Base-by-base conservation (phyloP, 164 flowering plant genomes). In the Vitis rotundifolia region DNA sequence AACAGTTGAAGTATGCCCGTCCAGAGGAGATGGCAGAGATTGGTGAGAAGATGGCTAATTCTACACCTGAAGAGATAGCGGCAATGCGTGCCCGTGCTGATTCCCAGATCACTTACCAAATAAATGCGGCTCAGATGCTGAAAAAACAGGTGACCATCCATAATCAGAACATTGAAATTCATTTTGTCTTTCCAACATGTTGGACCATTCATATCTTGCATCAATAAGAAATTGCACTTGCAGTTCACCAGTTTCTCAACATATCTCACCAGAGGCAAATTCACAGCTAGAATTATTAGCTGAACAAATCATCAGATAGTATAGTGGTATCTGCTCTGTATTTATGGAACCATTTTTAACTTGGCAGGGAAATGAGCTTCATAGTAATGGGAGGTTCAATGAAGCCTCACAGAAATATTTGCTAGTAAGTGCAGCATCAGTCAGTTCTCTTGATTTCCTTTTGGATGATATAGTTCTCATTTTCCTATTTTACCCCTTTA, bases 11-110 rank as follows among this genome's bases (percentile, higher is more conserved):
- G 88, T 53, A 89, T 77, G 78, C 92, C n/a, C 89, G 90, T 28
- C 87, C 90, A 13, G 98, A 93, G 75, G 98, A 95, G 71, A 91
- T 95, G 93, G 86, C 85, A 59, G 87, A 90, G 81, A 89, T 95
- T 56, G 80, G 94, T 65, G 89, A 89, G 75, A 91, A 88, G 80
- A 88, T 95, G 85, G 97, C 97, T 19, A 89, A 80, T 75, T 87
- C 97, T 26, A 72, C 87, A 11, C 99, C 99, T 18, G 98, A 90
- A 73, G 98, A 95, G 73, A 71, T 95, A 49, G 93, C 97, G 48
- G 66, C 97, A 9, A 86, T 95, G 81, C 89, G 89, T 70, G 77
- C 95, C 14, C 94, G 77, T 37, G 81, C 80, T 53, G 94, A 92
- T 79, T 88, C 92, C 2, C 92, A 88, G 62, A 68, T 84, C 9